A percentile compares a stretch with the other conserved stretches of the same genome.
phyloP scores from a whole-genome alignment of 169 alveolate species.

The Blepharisma undulans region DNA sequence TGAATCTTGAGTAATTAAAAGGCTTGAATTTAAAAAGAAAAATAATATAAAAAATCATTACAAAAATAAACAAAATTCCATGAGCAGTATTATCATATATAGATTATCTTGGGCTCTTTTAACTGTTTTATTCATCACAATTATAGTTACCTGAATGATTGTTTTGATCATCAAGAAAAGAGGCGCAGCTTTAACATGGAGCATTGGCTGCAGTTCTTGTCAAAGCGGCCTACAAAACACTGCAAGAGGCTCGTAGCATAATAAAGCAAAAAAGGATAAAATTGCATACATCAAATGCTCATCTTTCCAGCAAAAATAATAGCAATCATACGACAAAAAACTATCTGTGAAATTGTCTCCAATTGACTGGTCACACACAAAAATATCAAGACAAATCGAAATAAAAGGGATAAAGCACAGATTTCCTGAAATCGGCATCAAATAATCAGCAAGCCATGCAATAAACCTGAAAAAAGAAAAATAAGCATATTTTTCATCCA shows the following conservation, averaged over 20 bases:
- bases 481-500: neutral
- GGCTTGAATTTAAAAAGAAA: neutral
- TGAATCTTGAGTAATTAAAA: neutral
- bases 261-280: neutral
- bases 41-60: neutral
- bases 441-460: neutral
- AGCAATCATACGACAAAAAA: neutral
- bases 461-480: neutral
- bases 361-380: neutral
- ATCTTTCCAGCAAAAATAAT: neutral
- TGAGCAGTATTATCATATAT: no score
- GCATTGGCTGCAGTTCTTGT: neutral
- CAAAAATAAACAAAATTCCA: neutral
- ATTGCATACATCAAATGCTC: neutral
- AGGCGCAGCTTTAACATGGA: neutral
- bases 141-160: neutral
- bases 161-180: neutral
- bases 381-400: neutral
- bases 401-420: neutral
- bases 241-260: neutral
- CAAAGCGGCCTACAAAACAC: neutral
- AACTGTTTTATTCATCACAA: neutral
- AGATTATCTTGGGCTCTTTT: neutral
- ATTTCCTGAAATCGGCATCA: slow-evolving; percentile 12
- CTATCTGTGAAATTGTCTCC: neutral